Conservation (phyloP, 2,329 filamentous ascomycete species). For the Colletotrichum zoysiae region DNA sequence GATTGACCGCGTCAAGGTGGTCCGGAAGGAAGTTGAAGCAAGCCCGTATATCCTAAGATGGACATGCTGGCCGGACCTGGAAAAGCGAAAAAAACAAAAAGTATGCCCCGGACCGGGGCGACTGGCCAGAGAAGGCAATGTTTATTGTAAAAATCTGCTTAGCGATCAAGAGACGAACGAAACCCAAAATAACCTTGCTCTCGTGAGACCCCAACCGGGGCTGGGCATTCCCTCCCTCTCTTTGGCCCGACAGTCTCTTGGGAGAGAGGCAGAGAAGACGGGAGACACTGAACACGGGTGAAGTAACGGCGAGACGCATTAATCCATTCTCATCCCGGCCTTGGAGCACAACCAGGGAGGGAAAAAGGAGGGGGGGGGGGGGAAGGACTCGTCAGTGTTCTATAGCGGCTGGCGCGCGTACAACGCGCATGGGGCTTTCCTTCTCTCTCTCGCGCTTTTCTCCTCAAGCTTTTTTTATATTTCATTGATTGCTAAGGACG, state of each 20-base stretch:
- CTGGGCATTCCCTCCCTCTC: no score
- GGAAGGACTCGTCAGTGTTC: neutral
- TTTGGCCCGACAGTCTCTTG: neutral
- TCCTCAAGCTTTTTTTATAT: constrained; percentile 10
- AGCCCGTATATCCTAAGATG: neutral
- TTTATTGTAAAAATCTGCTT: constrained; percentile 2
- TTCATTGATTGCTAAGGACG: constrained; percentile 6
- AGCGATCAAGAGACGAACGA: neutral
- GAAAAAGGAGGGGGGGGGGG: neutral
- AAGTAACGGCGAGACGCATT: neutral
- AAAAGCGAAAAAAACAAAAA: constrained; percentile 16
- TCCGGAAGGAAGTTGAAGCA: neutral
- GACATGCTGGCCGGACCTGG: neutral
- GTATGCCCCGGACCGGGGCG: neutral
- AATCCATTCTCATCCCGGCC: neutral
- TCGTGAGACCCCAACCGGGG: neutral
- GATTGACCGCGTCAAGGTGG: neutral
- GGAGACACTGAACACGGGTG: neutral
- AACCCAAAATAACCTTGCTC: neutral
- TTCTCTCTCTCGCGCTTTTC: neutral
- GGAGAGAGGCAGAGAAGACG: no score
- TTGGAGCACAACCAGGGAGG: neutral
- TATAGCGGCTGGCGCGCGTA: neutral
- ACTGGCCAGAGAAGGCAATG: neutral
- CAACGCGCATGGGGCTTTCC: neutral